A percentile compares a stretch with the other conserved stretches of the same genome.
Conservation (phyloP, 768 basidiomycete species). For the Kwoniella bestiolae region DNA sequence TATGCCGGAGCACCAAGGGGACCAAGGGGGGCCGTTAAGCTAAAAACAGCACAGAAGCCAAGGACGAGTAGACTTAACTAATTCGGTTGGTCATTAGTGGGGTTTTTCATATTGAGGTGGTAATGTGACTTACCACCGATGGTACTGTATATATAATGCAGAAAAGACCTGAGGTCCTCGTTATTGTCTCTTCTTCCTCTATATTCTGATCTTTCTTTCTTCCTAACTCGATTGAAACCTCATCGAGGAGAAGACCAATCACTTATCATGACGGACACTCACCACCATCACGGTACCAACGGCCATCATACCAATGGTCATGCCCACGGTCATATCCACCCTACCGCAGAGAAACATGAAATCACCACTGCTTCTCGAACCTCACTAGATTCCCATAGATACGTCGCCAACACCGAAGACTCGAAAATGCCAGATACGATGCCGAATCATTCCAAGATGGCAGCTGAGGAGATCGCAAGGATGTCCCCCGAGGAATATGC, state of each 20-base stretch:
- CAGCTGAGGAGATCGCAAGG: constrained; percentile 34
- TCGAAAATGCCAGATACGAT: constrained; percentile 26
- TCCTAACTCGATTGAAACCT: too few species aligned
- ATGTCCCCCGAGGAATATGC: constrained; percentile 50
- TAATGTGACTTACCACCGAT: too few species aligned
- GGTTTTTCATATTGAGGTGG: too few species aligned
- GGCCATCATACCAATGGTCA: not conserved
- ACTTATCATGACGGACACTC: not conserved
- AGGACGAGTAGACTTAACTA: too few species aligned
- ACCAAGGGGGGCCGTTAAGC: not conserved
- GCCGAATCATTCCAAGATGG: constrained; percentile 28
- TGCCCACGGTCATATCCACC: not conserved
- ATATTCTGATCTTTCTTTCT: too few species aligned
- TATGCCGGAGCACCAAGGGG: not conserved
- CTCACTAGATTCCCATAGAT: constrained; percentile 15
- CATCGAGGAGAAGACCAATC: too few species aligned
- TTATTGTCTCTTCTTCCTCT: too few species aligned
- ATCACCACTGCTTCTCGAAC: not conserved
- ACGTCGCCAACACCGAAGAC: constrained; percentile 18
- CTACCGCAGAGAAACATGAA: not conserved
- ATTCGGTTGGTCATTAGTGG: too few species aligned
- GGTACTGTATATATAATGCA: too few species aligned
- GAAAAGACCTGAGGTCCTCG: too few species aligned
- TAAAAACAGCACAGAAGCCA: too few species aligned
- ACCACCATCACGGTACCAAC: not conserved